Evolutionary conservation across 2,329 filamentous ascomycete species (phyloP), one percentile per base, ranked within the genome.

Genomic region (Zasmidium angulare): DNA sequence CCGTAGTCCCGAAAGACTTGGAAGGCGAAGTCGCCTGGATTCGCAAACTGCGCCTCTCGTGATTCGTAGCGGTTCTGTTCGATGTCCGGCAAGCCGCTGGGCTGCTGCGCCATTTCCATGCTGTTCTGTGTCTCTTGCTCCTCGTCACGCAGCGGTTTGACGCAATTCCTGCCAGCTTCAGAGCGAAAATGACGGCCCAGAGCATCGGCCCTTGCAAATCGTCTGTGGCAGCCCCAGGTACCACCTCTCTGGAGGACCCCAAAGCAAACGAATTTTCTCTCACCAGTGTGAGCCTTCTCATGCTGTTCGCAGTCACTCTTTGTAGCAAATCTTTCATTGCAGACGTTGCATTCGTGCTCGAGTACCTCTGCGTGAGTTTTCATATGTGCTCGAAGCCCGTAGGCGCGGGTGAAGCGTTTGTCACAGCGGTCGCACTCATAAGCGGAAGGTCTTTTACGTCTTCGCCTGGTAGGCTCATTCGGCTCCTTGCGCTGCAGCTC

Each of bases 261-360:
- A 66, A 91, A 91, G 77, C 93, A 99, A 9, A 97, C 90, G 73
- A 98, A 98, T 72, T 96, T 97, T 84, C 97, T 98, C 78, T 98
- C 93, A 46, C 95, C 95, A 0, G 90, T 95, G 72, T 99, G 93
- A 43, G 98, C 79, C 43, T 93, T 92, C 77, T 98, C 95, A 75
- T 99, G 93, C 36, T 95, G 88, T 77, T 98, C 98, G 50, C 95
- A 88, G 73, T 99, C 95, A 72, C 98, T 93, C 72, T 98, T 93
- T 23, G 95, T 88, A 2, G 95, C 95, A 77, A 98, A 98, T 0
- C 93, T 93, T 75, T 98, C 98, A 53, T 91, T 90, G 68, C 93
- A 99, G 9, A 97, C 91, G 0, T 90, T 96, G 72, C 93, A 99
- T 2, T 97, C 93, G 71, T 97, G 98, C 0, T 95, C 95, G 50